Conservation (phyloP, 2,329 filamentous ascomycete genomes). For the Diaporthe capsici region DNA sequence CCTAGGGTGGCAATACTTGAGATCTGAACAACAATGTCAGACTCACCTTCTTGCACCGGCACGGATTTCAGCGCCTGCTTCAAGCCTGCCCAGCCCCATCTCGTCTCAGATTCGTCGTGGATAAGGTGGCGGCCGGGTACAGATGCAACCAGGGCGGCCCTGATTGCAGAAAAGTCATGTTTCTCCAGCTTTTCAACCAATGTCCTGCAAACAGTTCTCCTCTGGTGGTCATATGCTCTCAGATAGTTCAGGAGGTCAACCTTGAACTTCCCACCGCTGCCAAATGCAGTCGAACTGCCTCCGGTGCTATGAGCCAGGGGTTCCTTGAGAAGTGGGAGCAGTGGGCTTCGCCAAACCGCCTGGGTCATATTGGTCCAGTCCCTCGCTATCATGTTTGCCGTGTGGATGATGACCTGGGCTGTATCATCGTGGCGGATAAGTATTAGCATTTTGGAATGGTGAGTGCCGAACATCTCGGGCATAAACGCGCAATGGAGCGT, state of each 20-base stretch:
- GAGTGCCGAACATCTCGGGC: slow-evolving; percentile 88
- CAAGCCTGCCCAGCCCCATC: slow-evolving; percentile 84
- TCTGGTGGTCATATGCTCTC: slow-evolving; percentile 73
- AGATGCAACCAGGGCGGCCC: slow-evolving; percentile 82
- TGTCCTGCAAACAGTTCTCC: slow-evolving; percentile 64
- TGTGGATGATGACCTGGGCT: slow-evolving; percentile 87
- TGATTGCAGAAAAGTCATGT: slow-evolving; percentile 80
- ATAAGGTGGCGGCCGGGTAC: slow-evolving; percentile 77
- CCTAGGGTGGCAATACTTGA: slow-evolving; percentile 89
- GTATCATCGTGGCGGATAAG: slow-evolving; percentile 82
- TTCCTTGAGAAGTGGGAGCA: slow-evolving; percentile 67
- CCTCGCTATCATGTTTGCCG: slow-evolving; percentile 89
- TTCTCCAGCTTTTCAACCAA: slow-evolving; percentile 70
- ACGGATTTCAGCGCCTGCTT: slow-evolving; percentile 70
- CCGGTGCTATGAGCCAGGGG: slow-evolving; percentile 32
- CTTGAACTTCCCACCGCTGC: slow-evolving; percentile 81
- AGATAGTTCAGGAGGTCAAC: slow-evolving; percentile 81
- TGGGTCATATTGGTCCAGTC: slow-evolving; percentile 94
- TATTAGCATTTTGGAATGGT: slow-evolving; percentile 91
- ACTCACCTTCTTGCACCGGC: slow-evolving; percentile 56
- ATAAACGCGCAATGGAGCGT: slow-evolving; percentile 81
- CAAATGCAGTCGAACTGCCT: slow-evolving; percentile 54
- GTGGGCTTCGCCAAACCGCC: slow-evolving; percentile 83
- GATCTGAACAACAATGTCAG: slow-evolving; percentile 74
- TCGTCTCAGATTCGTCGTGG: slow-evolving; percentile 61